Base-by-base conservation (phyloP, 768 basidiomycete species). In the Leucosporidium yakuticum region DNA sequence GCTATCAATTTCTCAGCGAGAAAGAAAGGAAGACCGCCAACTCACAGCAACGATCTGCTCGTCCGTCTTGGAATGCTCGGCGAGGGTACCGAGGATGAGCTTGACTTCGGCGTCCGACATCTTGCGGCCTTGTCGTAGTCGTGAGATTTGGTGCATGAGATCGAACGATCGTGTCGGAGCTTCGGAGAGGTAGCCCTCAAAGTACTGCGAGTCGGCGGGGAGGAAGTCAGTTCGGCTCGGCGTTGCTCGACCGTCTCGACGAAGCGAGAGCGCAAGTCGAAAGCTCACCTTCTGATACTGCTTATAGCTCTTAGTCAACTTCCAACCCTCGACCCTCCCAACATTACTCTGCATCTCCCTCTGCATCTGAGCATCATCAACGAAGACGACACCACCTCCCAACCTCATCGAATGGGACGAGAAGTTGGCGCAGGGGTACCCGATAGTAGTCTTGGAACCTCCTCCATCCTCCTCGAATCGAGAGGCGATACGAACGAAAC, bases 261-360 rank as follows among this genome's bases (percentile, higher is more conserved):
- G n/a, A n/a, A 59, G 29, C 1, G 49, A 25, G 27, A 7, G 27
- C 21, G 31, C 53, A 4, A 21, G 34, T 76, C 64, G 36, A 11
- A n/a, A 4, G 80, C 84, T 69, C 71, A 94, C 94, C 78, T 81
- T 79, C 64, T 86, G 83, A 74, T 82, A 88, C 69, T 89, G 84
- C 63, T 84, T 83, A 78, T 97, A 96, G 63, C 85, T 86, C 70
- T 85, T 85, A 7, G 90, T 95, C 76, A 84, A 84, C 69, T 89
- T 82, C 95, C 95, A 99, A 12, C 88, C 94, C 76, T 98, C 96
- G 49, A 98, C 91, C 47, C 95, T 84, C 74, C 86, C 85, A 1
- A 87, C 85, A 73, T 93, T 92, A 39, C 83, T 81, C 51, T 83
- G 81, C 63, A 96, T 81, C 77, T 99, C 95, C 70, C 84, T 85